phyloP scores from a whole-genome alignment of 495 filamentous ascomycete genomes.

The Aspergillus avenaceus region DNA sequence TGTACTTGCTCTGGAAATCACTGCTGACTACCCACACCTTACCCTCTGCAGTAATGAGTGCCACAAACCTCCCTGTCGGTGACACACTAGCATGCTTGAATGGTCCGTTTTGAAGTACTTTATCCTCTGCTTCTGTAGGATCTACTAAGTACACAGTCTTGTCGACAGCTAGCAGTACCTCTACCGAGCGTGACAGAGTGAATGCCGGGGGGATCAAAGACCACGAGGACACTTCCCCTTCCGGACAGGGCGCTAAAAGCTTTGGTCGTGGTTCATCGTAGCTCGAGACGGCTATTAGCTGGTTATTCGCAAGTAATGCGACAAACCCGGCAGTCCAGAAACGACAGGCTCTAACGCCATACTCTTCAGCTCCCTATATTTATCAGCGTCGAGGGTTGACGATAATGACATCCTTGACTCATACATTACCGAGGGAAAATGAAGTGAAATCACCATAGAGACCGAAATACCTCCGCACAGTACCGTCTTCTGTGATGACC shows the following conservation, averaged over 20 bases:
- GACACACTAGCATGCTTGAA: slow-evolving; percentile 88
- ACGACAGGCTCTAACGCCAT: slow-evolving; percentile 78
- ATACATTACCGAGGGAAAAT: slow-evolving; percentile 86
- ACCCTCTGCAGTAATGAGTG: slow-evolving; percentile 79
- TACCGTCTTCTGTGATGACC: slow-evolving; percentile 84
- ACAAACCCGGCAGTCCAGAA: slow-evolving; percentile 94
- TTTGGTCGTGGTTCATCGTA: slow-evolving; percentile 91
- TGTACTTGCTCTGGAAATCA: slow-evolving; percentile 87
- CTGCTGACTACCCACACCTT: slow-evolving; percentile 90
- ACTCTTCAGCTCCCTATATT: slow-evolving; percentile 71
- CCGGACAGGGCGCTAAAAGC: slow-evolving; percentile 70
- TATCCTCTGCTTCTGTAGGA: slow-evolving; percentile 84
- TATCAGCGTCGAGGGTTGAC: neutral
- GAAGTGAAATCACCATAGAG: slow-evolving; percentile 91
- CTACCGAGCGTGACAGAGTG: slow-evolving; percentile 90
- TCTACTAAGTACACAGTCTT: slow-evolving; percentile 85
- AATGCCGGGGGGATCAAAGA: slow-evolving; percentile 81
- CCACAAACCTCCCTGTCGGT: slow-evolving; percentile 82
- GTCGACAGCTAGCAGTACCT: slow-evolving; percentile 82
- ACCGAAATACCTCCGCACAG: slow-evolving; percentile 86
- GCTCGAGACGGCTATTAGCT: slow-evolving; percentile 76
- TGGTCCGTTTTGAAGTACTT: slow-evolving; percentile 82
- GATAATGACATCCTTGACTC: neutral
- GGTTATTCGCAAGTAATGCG: slow-evolving; percentile 86
- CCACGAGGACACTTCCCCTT: slow-evolving; percentile 83